These are phyloP conservation scores for Kwoniella pini DNA, from an alignment of 768 basidiomycete species.

Conservation along the genomic window DNA sequence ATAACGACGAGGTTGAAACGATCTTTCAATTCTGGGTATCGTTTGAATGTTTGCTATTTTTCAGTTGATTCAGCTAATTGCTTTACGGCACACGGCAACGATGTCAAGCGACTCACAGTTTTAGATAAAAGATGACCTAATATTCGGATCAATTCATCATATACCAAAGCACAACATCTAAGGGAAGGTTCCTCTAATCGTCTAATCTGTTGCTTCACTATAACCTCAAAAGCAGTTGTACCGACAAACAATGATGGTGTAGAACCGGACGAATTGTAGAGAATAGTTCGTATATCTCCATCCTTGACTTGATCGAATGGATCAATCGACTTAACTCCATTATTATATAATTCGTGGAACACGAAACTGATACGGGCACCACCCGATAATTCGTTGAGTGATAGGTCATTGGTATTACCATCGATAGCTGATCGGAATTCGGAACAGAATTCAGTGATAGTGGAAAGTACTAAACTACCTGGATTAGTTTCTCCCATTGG, in stretches of 20 bases:
- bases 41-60: slow-evolving; percentile 84
- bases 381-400: slow-evolving; percentile 94
- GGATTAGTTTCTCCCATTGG: slow-evolving; percentile 79
- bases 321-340: slow-evolving; percentile 91
- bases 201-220: slow-evolving; percentile 98
- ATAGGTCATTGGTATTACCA: slow-evolving; percentile 93
- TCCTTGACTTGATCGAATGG: slow-evolving; percentile 99
- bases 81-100: no score
- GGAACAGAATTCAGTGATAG: slow-evolving; percentile 96
- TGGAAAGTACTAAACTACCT: slow-evolving; percentile 88
- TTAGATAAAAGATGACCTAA: slow-evolving; percentile 85
- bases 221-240: slow-evolving; percentile 95
- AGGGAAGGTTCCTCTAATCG: slow-evolving; percentile 89
- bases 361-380: slow-evolving; percentile 99
- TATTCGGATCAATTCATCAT: slow-evolving; percentile 96
- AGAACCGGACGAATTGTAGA: slow-evolving; percentile 99
- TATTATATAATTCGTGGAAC: slow-evolving; percentile 97
- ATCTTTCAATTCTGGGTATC: slow-evolving; percentile 94
- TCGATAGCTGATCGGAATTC: slow-evolving; percentile 97
- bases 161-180: slow-evolving; percentile 93
- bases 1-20: slow-evolving; percentile 95
- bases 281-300: slow-evolving; percentile 89
- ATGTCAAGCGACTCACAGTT: slow-evolving; percentile 65
- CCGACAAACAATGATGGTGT: slow-evolving; percentile 96
- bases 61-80: slow-evolving; percentile 22